A percentile compares a stretch with the other conserved stretches of the same genome.
phyloP scores from a whole-genome alignment of 2,329 filamentous ascomycete species.

The Xylariaceae sp. region DNA sequence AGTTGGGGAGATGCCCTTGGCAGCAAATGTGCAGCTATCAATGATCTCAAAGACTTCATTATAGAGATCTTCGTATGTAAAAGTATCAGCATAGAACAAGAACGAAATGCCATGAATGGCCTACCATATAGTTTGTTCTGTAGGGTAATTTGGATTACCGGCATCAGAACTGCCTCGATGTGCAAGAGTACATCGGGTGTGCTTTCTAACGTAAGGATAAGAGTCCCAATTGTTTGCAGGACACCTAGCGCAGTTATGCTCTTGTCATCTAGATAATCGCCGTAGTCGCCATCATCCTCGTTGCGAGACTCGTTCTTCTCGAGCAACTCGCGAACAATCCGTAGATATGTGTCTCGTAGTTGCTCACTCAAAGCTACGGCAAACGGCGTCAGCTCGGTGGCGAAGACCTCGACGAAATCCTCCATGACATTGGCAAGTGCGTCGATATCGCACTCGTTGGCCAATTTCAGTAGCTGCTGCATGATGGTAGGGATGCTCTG shows the following conservation, averaged over 20 bases:
- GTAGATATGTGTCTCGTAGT: conserved; percentile 89
- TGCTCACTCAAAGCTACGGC: conserved; percentile 95
- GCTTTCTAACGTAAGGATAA: conserved; percentile 95
- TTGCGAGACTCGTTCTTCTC: conserved; percentile 80
- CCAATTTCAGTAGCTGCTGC: conserved; percentile 95
- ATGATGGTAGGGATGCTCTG: conserved; percentile 98
- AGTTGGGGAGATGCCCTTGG: conserved; percentile 88
- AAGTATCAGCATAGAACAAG: background rate
- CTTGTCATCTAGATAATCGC: conserved; percentile 95
- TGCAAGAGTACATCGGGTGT: conserved; percentile 93
- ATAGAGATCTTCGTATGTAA: conserved; percentile 66
- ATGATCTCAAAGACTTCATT: conserved; percentile 99
- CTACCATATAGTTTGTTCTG: conserved; percentile 94
- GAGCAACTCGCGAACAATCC: conserved; percentile 86
- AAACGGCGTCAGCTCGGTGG: conserved; percentile 93
- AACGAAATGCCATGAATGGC: conserved; percentile 17
- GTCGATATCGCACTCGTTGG: conserved; percentile 97
- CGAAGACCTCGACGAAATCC: conserved; percentile 98
- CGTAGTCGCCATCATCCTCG: conserved; percentile 74
- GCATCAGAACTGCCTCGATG: conserved; percentile 94
- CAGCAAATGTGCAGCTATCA: conserved; percentile 97
- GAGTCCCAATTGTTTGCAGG: conserved; percentile 92
- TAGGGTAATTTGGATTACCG: conserved; percentile 90
- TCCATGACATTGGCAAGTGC: conserved; percentile 98
- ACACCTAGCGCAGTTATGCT: conserved; percentile 96